phyloP scores from a whole-genome alignment of 306 rosid genomes.

The Casuarina cunninghamiana region DNA sequence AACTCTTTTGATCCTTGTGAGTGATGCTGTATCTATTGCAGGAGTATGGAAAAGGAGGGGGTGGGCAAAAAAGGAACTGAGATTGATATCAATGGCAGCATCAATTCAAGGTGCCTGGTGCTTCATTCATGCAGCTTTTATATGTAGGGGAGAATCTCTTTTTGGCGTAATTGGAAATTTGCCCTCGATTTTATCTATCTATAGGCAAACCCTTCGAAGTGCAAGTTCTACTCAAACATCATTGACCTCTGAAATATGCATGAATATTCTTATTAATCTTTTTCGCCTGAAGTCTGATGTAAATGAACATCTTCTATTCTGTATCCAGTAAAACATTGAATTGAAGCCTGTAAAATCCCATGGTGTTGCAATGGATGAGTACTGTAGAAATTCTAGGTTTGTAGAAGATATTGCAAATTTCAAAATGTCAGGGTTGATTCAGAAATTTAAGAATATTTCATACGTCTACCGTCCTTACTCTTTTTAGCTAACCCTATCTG shows the following conservation, averaged over 20 bases:
- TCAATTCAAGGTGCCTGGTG: neutral
- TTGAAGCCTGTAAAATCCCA: neutral
- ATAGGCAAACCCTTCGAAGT: neutral
- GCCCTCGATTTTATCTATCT: slow-evolving; percentile 16
- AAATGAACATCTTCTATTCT: neutral
- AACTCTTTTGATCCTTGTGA: slow-evolving; percentile 16
- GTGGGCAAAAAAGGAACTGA: neutral
- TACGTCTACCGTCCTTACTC: neutral
- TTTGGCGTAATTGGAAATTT: slow-evolving; percentile 1
- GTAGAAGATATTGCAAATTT: neutral
- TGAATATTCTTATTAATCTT: neutral
- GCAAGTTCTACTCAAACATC: neutral
- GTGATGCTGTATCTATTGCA: slow-evolving; percentile 18
- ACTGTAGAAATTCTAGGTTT: neutral
- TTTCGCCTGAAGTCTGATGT: neutral
- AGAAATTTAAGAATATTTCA: neutral
- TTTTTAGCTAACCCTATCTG: slow-evolving; percentile 2
- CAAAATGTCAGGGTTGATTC: neutral
- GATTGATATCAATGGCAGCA: neutral
- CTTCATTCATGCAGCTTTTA: slow-evolving; percentile 12
- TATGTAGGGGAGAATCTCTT: slow-evolving; percentile 5
- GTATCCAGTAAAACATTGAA: neutral
- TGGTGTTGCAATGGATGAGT: neutral
- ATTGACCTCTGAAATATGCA: neutral
- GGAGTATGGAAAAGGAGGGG: neutral